phyloP scores from a whole-genome alignment of 257 asterid species.

The Orobanche coerulescens region DNA sequence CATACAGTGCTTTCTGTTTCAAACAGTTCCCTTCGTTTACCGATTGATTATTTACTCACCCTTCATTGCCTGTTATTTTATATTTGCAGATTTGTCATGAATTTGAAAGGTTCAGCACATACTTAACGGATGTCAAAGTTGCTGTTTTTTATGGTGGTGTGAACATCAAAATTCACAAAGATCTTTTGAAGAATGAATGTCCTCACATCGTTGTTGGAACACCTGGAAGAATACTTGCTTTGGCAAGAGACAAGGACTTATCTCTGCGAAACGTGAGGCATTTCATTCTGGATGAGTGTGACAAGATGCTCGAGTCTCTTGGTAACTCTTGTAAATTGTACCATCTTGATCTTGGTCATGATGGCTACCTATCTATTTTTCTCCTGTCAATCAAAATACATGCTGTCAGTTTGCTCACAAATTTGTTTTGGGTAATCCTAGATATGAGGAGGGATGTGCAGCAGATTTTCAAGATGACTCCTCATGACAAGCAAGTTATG shows the following conservation, averaged over 20 bases:
- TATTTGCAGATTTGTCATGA: too few relatives aligned
- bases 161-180: too few relatives aligned
- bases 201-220: conserved; percentile 63
- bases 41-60: neutral
- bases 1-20: neutral
- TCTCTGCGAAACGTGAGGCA: conserved; percentile 50
- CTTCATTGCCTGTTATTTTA: neutral
- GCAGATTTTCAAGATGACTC: conserved; percentile 88
- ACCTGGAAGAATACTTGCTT: conserved; percentile 50
- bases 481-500: conserved; percentile 95
- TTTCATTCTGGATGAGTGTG: conserved; percentile 52
- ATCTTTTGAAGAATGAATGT: too few relatives aligned
- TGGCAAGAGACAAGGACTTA: conserved; percentile 47
- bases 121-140: too few relatives aligned
- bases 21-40: too few relatives aligned
- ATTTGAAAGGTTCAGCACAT: too few relatives aligned
- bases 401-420: neutral
- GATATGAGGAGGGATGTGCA: conserved; percentile 96
- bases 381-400: neutral
- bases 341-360: neutral
- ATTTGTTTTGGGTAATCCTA: neutral
- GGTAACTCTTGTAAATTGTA: conserved; percentile 24
- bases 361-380: neutral
- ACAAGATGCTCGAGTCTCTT: conserved; percentile 60
- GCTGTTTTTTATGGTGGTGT: too few relatives aligned